phyloP scores from a whole-genome alignment of 1,139 yeast species.

The Suhomyces ambrosiae region DNA sequence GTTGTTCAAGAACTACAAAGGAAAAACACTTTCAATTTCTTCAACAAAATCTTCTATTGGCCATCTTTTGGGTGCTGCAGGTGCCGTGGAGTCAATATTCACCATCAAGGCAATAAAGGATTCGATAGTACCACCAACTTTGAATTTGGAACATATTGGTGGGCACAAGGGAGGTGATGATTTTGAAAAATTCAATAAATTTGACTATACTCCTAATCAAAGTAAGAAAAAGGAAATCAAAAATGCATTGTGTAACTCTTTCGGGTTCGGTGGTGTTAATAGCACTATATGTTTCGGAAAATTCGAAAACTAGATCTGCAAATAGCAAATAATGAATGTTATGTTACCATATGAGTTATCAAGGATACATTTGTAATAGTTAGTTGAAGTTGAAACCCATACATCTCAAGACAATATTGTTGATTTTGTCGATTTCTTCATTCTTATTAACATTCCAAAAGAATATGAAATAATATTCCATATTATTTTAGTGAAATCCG shows the following conservation, averaged over 20 bases:
- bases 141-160: conserved; percentile 63
- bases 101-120: conserved; percentile 66
- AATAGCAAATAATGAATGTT: conserved; percentile 13
- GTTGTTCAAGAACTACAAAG: conserved; percentile 39
- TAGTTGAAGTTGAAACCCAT: too few relatives aligned
- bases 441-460: too few relatives aligned
- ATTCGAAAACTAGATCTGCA: conserved; percentile 14
- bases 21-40: conserved; percentile 50
- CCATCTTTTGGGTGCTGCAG: conserved; percentile 94
- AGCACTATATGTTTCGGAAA: conserved; percentile 61
- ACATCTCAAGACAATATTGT: too few relatives aligned
- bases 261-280: conserved; percentile 98
- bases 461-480: too few relatives aligned
- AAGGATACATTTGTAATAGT: too few relatives aligned
- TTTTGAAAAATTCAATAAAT: conserved; percentile 40
- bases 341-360: too few relatives aligned
- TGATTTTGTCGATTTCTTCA: too few relatives aligned
- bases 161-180: conserved; percentile 43
- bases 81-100: conserved; percentile 87
- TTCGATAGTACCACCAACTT: conserved; percentile 72
- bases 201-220: conserved; percentile 62
- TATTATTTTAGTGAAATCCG: too few relatives aligned
- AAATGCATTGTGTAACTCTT: conserved; percentile 81
- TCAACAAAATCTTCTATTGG: conserved; percentile 94
- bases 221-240: conserved; percentile 45